Conservation (phyloP, 2,329 filamentous ascomycete species). For the Botrytis squamosa region DNA sequence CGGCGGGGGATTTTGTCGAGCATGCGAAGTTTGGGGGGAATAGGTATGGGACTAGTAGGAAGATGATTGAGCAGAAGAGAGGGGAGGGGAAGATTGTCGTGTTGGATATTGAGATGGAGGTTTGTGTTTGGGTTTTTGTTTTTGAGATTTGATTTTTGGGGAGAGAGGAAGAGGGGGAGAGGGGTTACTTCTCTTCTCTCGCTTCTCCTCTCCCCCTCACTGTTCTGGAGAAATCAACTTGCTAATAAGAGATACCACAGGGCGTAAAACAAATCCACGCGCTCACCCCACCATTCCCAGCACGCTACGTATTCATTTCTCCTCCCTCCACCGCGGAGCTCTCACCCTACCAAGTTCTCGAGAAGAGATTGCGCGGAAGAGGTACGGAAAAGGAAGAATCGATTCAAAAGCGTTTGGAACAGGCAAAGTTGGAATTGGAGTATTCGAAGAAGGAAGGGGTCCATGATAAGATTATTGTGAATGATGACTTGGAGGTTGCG, state of each 20-base stretch:
- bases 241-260: slow-evolving; percentile 39
- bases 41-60: slow-evolving; percentile 79
- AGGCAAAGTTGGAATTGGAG: slow-evolving; percentile 73
- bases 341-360: slow-evolving; percentile 59
- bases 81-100: slow-evolving; percentile 73
- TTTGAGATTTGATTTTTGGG: background rate
- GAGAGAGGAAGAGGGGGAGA: no score
- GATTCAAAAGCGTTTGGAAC: slow-evolving; percentile 65
- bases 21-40: slow-evolving; percentile 81
- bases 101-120: slow-evolving; percentile 96
- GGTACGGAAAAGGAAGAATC: slow-evolving; percentile 76
- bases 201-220: background rate
- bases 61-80: slow-evolving; percentile 69
- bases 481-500: slow-evolving; percentile 61
- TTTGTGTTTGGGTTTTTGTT: slow-evolving; percentile 39
- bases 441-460: slow-evolving; percentile 67
- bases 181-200: background rate
- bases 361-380: slow-evolving; percentile 69
- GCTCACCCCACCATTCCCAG: slow-evolving; percentile 50
- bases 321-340: slow-evolving; percentile 58
- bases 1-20: slow-evolving; percentile 77
- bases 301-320: slow-evolving; percentile 80
- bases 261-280: slow-evolving; percentile 86
- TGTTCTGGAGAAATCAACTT: background rate
- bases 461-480: slow-evolving; percentile 64